Evolutionary conservation across 192 early-diverging fungal species (phyloP), one percentile per base, ranked within the genome.

Genomic region (Chytriomyces sp.): DNA sequence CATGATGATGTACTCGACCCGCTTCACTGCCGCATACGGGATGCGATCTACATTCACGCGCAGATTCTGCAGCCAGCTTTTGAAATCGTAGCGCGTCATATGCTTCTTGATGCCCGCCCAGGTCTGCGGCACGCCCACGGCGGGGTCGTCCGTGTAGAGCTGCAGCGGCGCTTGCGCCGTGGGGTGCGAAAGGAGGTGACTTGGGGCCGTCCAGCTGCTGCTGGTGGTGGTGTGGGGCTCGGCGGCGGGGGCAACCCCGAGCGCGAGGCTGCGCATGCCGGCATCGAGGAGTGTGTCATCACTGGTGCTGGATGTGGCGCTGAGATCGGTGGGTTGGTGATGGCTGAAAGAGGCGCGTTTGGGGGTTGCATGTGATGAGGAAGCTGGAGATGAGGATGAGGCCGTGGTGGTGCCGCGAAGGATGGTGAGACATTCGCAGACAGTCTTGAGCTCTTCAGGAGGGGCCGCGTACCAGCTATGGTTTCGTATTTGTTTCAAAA

Each of bases 341-440:
- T 58, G n/a, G 0, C 14, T 10, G 31, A 58, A 28, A 22, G 56
- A 58, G 17, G 19, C 12, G 56, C 56, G 56, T n/a, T 49, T 49
- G 44, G 30, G n/a, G 41, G 28, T 53, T 14, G 52, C 14, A 25
- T 12, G 14, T 14, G 60, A 33, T 22, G n/a, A n/a, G n/a, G n/a
- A n/a, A n/a, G n/a, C n/a, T 26, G 40, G n/a, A 22, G 26, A 40
- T 40, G n/a, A 12, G 22, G 19, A 53, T 19, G 25, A 19, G 64
- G 62, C 44, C 0, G 25, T 33, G 17, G 36, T 39, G 17, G 56
- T 14, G 0, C 77, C 82, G 56, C 80, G 65, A 12, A 86, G 75
- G 39, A 80, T 78, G 58, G 72, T 75, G 22, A 86, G 70, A 56
- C 84, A 86, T 73, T 86, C 84, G 72, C 84, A 86, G 22, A 86